These are phyloP conservation scores for Marasmius tenuissimus DNA, from an alignment of 1,284 basidiomycete species.

Conservation along the genomic window DNA sequence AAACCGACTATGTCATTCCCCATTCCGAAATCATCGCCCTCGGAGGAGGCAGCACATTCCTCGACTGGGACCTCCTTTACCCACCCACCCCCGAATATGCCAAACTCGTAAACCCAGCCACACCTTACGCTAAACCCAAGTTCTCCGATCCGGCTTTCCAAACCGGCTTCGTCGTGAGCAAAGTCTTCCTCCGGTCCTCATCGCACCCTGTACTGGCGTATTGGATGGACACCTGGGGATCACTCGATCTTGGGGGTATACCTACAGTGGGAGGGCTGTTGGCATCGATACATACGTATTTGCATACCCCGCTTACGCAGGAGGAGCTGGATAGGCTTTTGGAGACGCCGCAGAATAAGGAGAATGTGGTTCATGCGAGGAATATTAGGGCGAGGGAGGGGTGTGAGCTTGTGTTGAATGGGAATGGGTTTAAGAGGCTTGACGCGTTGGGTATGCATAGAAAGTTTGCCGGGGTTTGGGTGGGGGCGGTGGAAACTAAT, in stretches of 20 bases:
- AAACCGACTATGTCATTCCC: background rate
- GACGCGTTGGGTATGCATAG: constrained; percentile 12
- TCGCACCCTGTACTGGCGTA: background rate
- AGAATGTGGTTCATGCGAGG: constrained; percentile 8
- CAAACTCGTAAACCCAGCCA: background rate
- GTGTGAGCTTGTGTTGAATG: constrained; percentile 7
- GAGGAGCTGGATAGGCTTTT: constrained; percentile 7
- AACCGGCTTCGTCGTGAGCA: background rate
- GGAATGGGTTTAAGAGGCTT: constrained; percentile 12
- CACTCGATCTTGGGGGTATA: background rate
- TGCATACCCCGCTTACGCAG: constrained; percentile 5
- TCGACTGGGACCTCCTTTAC: background rate
- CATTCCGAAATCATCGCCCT: background rate
- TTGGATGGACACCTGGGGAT: constrained; percentile 3
- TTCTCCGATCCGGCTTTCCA: background rate
- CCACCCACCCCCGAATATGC: background rate
- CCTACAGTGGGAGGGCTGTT: constrained; percentile 6
- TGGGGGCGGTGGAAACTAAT: constrained; percentile 3
- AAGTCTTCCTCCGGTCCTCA: background rate
- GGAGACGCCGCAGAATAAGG: constrained; percentile 10
- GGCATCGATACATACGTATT: constrained; percentile 5
- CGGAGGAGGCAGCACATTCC: background rate
- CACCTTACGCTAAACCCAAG: background rate
- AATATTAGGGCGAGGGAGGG: constrained; percentile 7
- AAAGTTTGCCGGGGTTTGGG: constrained; percentile 11